Base-by-base conservation (phyloP, 768 basidiomycete genomes). In the Termitomyces sp. region DNA sequence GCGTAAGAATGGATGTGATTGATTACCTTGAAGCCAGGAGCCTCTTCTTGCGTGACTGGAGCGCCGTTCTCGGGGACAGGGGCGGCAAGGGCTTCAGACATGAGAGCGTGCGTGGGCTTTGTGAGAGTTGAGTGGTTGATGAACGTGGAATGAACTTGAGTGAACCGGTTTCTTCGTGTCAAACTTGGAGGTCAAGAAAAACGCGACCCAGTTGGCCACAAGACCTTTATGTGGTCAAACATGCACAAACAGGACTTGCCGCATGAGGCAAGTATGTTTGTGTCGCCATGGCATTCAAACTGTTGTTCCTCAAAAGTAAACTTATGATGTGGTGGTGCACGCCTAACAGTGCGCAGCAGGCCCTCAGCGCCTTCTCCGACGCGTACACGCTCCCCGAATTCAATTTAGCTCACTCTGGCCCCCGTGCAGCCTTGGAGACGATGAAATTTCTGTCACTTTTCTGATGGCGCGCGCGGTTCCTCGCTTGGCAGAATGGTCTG, bases 51-150 rank as follows among this genome's bases (percentile, higher is more conserved):
- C 77, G 82, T 71, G 81, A 76, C 81, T 77, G 84, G 83, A 83
- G 84, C 87, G 86, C 90, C 90, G 73, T 88, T 88, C 77, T 87
- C 84, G 56, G 82, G 80, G 75, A 87, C 84, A 73, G 74, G 78
- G 80, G 88, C 86, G 85, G 86, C 85, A 78, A 83, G 87, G 87
- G 88, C 90, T 70, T 91, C 88, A 78, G 90, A 92, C 90, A 92
- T 92, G 77, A 72, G 80, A 74, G 75, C 70, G 71, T 67, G 70
- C 43, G 59, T 74, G 74, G 76, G 78, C 76, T 76, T 79, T 74
- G 74, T 78, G 78, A 73, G 70, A 70, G 53, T 71, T 76, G 71
- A 69, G 71, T 71, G 66, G 68, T 68, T 70, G 73, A 72, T 74
- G 77, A 74, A 74, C 72, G 71, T 72, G 72, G 70, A 73, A 76